Percentiles rank a stretch among this genome's conserved stretches.
Evolutionary conservation across 441 rosid species (phyloP).

Genomic region (Gossypium trilobum): DNA sequence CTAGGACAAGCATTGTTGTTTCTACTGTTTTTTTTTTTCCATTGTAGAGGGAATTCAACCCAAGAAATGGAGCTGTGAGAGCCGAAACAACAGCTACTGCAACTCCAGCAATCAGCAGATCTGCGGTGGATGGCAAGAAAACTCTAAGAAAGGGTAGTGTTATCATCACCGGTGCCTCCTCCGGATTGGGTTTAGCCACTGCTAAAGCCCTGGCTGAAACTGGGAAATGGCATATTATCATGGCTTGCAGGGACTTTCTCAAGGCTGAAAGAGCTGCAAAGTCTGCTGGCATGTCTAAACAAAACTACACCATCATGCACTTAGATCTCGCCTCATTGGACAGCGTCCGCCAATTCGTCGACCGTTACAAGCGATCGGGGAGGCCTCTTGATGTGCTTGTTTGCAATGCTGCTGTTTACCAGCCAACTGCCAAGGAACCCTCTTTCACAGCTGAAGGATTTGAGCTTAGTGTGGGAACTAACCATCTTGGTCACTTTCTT

Average conservation of each 20-base stretch:
- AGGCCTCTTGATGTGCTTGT: constrained; percentile 66
- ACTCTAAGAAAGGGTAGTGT: constrained; percentile 74
- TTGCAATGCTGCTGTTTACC: constrained; percentile 84
- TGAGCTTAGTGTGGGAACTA: constrained; percentile 81
- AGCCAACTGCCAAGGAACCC: constrained; percentile 82
- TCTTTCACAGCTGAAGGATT: constrained; percentile 85
- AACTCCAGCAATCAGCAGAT: constrained; percentile 38
- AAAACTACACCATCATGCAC: constrained; percentile 76
- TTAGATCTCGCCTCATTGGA: constrained; percentile 81
- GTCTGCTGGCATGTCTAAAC: constrained; percentile 62
- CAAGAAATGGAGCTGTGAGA: constrained; percentile 43
- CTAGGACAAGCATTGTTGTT: no score
- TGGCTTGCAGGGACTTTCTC: constrained; percentile 91
- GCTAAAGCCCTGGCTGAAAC: constrained; percentile 85
- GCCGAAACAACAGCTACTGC: constrained; percentile 64
- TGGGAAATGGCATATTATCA: constrained; percentile 84
- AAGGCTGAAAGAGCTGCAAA: constrained; percentile 74
- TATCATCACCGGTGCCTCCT: constrained; percentile 80
- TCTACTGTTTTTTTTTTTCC: neutral
- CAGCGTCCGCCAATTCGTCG: constrained; percentile 71
- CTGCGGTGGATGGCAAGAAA: constrained; percentile 55
- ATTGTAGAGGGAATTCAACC: constrained; percentile 43
- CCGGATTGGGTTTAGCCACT: constrained; percentile 81
- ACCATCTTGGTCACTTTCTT: constrained; percentile 84
- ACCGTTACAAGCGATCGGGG: constrained; percentile 41